Percentiles rank a stretch among this genome's conserved stretches.
phyloP scores from a whole-genome alignment of 2,329 filamentous ascomycete species.

The Uncinocarpus reesii region DNA sequence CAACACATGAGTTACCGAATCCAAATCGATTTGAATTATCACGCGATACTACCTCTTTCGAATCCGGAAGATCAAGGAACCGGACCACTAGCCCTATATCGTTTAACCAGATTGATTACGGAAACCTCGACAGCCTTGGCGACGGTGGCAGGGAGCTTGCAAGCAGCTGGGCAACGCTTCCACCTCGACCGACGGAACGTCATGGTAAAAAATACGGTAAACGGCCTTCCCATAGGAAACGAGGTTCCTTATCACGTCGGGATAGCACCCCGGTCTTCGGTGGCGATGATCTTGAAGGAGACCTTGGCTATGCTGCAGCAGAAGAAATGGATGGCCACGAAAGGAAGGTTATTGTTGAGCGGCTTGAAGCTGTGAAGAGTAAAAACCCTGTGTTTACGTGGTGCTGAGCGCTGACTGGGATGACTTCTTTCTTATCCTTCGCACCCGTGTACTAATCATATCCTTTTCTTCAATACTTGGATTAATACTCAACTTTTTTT shows the following conservation, averaged over 20 bases:
- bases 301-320: constrained; percentile 87
- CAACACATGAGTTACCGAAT: constrained; percentile 55
- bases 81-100: constrained; percentile 27
- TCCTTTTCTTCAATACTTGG: neutral
- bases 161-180: constrained; percentile 30
- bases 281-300: constrained; percentile 74
- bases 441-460: neutral
- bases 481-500: neutral
- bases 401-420: constrained; percentile 50
- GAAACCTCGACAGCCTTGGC: constrained; percentile 24
- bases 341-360: constrained; percentile 91
- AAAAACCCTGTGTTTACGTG: constrained; percentile 95
- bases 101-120: constrained; percentile 23
- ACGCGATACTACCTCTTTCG: constrained; percentile 31
- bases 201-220: constrained; percentile 19
- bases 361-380: constrained; percentile 88
- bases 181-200: constrained; percentile 26
- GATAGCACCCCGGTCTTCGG: constrained; percentile 43
- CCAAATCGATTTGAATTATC: constrained; percentile 64
- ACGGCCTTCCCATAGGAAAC: constrained; percentile 19
- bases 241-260: constrained; percentile 34
- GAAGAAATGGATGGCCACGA: constrained; percentile 86
- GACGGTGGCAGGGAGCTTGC: constrained; percentile 29
- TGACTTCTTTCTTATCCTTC: neutral
- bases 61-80: constrained; percentile 27